These are phyloP conservation scores for Sugiyamaella castrensis DNA, from an alignment of 1,139 yeast genomes.

Conservation along the genomic window DNA sequence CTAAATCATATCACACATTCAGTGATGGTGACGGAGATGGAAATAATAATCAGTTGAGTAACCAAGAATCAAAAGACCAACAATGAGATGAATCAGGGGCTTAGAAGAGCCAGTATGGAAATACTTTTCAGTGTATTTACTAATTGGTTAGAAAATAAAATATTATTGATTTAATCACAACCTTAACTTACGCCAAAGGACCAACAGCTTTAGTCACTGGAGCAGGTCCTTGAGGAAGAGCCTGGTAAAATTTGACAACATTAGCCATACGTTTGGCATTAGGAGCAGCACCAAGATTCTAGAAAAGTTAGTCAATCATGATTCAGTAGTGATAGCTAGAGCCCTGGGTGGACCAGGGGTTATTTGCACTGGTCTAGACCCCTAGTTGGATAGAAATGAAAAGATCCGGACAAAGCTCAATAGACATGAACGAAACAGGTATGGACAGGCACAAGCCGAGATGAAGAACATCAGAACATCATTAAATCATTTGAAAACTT, in stretches of 20 bases:
- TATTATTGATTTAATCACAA: background rate
- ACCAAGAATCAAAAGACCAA: slow-evolving; percentile 70
- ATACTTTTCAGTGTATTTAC: slow-evolving; percentile 61
- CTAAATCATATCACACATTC: no score
- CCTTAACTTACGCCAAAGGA: slow-evolving; percentile 25
- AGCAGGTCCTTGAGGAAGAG: slow-evolving; percentile 93
- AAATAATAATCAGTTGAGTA: slow-evolving; percentile 92
- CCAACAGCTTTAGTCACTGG: no score
- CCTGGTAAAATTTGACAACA: slow-evolving; percentile 93
- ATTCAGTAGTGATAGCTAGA: no score
- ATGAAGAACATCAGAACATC: no score
- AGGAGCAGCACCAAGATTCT: slow-evolving; percentile 93
- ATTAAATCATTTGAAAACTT: no score
- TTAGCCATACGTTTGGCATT: slow-evolving; percentile 96
- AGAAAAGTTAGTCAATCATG: slow-evolving; percentile 14
- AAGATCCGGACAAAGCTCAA: no score
- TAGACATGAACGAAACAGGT: no score
- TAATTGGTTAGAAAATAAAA: background rate
- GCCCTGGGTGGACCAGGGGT: no score
- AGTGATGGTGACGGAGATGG: slow-evolving; percentile 64
- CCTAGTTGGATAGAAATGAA: no score
- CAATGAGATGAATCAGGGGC: slow-evolving; percentile 75
- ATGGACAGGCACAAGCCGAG: no score
- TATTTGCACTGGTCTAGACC: no score
- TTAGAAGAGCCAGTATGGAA: slow-evolving; percentile 68